Evolutionary conservation across 169 alveolate species (phyloP), one percentile per base, ranked within the genome.

Genomic region (Plasmodium billcollinsi): DNA sequence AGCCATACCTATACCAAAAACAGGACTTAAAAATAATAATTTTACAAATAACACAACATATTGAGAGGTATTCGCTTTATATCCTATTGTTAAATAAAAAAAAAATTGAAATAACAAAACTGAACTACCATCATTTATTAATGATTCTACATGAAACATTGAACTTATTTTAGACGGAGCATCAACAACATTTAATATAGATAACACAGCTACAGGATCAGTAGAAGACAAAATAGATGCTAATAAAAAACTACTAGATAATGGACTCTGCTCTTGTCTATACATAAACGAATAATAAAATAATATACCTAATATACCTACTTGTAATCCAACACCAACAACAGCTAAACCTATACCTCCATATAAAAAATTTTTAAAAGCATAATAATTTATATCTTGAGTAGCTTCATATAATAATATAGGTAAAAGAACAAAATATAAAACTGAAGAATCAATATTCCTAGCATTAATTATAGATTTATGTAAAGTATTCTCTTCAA

Each of bases 121-220:
- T 1, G 97, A 93, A 29, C 97, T 91, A 24, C 98, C 98, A 73
- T 96, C 98, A 88, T 96, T 96, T 58, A 96, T 96, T 69, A 96
- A 75, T 2, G 98, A 94, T 85, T 96, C 98, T 26, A 96, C 97
- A 65, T 96, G 96, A 75, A 96, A 95, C 93, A 96, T 94, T 1
- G 97, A 88, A 62, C 96, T 83, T 21, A 95, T 90, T 72, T 95
- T 95, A 3, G 94, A 93, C 0, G 97, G 97, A 0, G 98, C 97
- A 43, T 92, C 92, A 18, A 95, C 96, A 26, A 94, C 96, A 15
- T 89, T 90, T 24, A 96, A 94, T 20, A 96, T 96, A 0, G 98
- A 89, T 18, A 96, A 91, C 24, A 96, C 98, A 2, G 98, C 98
- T 14, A 96, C 97, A n/a, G 98, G 97, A 66, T 96, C 98, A 0